Evolutionary conservation across 2,329 filamentous ascomycete genomes (phyloP).

Genomic region (Aspergillus sp.): DNA sequence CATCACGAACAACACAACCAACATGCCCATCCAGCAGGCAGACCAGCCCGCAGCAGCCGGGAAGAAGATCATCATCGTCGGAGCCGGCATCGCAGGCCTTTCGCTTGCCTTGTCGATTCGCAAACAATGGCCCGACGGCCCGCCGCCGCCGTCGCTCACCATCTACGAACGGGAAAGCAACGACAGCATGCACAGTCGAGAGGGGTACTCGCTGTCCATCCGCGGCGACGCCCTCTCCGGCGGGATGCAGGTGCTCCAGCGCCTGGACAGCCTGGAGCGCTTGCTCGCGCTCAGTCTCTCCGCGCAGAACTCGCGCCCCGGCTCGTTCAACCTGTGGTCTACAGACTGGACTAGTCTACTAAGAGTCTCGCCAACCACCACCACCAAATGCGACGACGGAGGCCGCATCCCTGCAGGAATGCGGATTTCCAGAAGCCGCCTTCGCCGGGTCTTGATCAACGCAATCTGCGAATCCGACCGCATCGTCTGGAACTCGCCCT

Average conservation of each 20-base stretch:
- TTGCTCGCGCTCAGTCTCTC: background rate
- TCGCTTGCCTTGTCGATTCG: conserved; percentile 33
- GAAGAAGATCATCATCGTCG: conserved; percentile 36
- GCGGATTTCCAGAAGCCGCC: conserved; percentile 9
- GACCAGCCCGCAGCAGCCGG: conserved; percentile 10
- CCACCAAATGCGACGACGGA: too few relatives aligned
- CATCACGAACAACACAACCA: too few relatives aligned
- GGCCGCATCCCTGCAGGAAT: background rate
- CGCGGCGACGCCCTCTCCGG: background rate
- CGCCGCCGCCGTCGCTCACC: conserved; percentile 7
- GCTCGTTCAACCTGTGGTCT: background rate
- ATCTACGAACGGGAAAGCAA: background rate
- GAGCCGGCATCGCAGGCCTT: conserved; percentile 36
- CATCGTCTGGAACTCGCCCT: background rate
- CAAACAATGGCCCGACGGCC: conserved; percentile 31
- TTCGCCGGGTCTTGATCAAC: conserved; percentile 5
- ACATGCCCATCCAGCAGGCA: too few relatives aligned
- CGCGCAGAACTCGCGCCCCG: background rate
- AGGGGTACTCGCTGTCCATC: background rate
- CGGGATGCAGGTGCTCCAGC: background rate
- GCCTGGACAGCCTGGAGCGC: background rate
- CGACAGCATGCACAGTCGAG: background rate
- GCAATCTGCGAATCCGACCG: conserved; percentile 3
- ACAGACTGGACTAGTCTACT: background rate
- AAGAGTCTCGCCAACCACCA: background rate